A percentile compares a stretch with the other conserved stretches of the same genome.
phyloP scores from a whole-genome alignment of 2,329 filamentous ascomycete genomes.

The Huntiella savannae region DNA sequence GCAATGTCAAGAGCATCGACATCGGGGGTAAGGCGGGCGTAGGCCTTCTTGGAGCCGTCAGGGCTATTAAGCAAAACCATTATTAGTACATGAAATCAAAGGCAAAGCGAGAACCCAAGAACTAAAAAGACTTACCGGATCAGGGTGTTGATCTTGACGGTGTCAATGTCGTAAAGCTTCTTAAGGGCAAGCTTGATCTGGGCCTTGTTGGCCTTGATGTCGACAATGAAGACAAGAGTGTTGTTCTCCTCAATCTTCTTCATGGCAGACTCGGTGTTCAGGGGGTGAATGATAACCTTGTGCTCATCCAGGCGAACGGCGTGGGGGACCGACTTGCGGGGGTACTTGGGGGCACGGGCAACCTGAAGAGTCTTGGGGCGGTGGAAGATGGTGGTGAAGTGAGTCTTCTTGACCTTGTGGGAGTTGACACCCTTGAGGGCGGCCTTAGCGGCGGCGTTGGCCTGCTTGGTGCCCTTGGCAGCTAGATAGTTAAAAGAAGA shows the following conservation, averaged over 20 bases:
- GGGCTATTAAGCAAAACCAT: constrained; percentile 34
- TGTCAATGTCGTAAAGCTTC: constrained; percentile 98
- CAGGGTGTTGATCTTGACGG: constrained; percentile 97
- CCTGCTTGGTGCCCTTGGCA: constrained; percentile 60
- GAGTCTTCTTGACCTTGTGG: constrained; percentile 85
- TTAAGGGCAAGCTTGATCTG: constrained; percentile 97
- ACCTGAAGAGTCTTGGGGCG: constrained; percentile 89
- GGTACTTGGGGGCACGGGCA: constrained; percentile 84
- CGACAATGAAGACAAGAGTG: constrained; percentile 94
- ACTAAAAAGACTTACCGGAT: constrained; percentile 53
- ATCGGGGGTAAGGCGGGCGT: constrained; percentile 83
- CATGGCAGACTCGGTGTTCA: constrained; percentile 99
- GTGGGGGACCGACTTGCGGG: constrained; percentile 83
- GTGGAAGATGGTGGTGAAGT: constrained; percentile 89
- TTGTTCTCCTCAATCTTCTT: constrained; percentile 99
- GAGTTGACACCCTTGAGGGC: constrained; percentile 70
- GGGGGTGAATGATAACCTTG: constrained; percentile 93
- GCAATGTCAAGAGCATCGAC: constrained; percentile 98
- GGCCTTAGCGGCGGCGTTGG: constrained; percentile 85
- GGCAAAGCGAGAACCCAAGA: constrained; percentile 1
- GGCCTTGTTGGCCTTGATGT: constrained; percentile 97
- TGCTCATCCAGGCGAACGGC: constrained; percentile 85
- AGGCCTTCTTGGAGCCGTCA: constrained; percentile 97
- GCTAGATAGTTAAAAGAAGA: constrained; percentile 26
- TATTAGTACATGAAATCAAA: constrained; percentile 12